A percentile compares a stretch with the other conserved stretches of the same genome.
Conservation (phyloP, 2,329 filamentous ascomycete genomes). For the Sordariomycetes sp. region DNA sequence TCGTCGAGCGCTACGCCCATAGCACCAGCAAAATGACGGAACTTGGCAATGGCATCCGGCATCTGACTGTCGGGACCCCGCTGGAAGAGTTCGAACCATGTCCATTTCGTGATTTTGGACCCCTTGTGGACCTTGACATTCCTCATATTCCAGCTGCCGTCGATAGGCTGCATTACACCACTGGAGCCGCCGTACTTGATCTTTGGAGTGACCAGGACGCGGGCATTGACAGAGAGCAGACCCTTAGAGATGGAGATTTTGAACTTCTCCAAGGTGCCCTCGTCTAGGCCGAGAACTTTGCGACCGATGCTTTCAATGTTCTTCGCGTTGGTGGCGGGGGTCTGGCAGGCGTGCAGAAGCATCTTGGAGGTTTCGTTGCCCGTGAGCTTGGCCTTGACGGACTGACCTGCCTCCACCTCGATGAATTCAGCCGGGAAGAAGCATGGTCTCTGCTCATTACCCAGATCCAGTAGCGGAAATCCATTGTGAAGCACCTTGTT, state of each 20-base stretch:
- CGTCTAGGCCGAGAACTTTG: constrained; percentile 46
- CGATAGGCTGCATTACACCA: not conserved
- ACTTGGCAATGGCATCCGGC: constrained; percentile 16
- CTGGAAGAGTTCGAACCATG: constrained; percentile 31
- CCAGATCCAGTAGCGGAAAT: constrained; percentile 59
- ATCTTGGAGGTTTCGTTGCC: constrained; percentile 55
- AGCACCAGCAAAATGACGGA: constrained; percentile 24
- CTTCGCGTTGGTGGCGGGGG: constrained; percentile 55
- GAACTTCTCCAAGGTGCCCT: constrained; percentile 41
- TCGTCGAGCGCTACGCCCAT: constrained; percentile 29
- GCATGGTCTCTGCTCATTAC: constrained; percentile 42
- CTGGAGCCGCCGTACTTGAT: constrained; percentile 44
- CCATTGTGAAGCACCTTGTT: constrained; percentile 19
- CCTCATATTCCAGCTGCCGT: constrained; percentile 53
- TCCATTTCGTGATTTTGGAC: constrained; percentile 36
- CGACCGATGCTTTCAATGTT: constrained; percentile 54
- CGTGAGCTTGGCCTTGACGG: constrained; percentile 48
- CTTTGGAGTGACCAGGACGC: constrained; percentile 40
- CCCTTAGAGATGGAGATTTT: constrained; percentile 51
- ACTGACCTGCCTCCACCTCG: constrained; percentile 54
- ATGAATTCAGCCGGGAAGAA: constrained; percentile 63
- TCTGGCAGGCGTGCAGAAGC: constrained; percentile 63
- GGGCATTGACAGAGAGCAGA: constrained; percentile 64
- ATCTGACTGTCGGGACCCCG: not conserved
- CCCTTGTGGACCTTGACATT: constrained; percentile 45